These are phyloP conservation scores for Magnusiomyces tetraspermus DNA, from an alignment of 1,139 yeast species.

Conservation along the genomic window DNA sequence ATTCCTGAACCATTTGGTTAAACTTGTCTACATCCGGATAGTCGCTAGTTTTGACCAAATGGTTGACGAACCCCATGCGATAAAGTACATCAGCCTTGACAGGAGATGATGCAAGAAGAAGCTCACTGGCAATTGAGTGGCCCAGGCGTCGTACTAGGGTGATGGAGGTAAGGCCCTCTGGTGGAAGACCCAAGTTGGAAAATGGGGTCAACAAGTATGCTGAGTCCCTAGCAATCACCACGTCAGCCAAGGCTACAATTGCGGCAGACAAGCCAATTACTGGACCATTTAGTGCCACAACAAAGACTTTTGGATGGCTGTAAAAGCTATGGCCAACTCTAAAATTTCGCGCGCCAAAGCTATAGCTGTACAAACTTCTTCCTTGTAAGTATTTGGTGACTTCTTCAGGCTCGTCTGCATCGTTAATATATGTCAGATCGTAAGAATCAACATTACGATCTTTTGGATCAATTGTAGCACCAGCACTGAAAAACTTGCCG, in stretches of 20 bases:
- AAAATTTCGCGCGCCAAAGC: conserved; percentile 61
- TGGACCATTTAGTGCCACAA: conserved; percentile 78
- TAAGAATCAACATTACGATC: conserved; percentile 24
- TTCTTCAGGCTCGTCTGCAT: conserved; percentile 10
- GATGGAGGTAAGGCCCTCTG: conserved; percentile 72
- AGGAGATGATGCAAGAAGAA: conserved; percentile 60
- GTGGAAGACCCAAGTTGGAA: conserved; percentile 71
- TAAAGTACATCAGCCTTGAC: conserved; percentile 51
- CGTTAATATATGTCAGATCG: conserved; percentile 16
- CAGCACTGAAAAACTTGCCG: conserved; percentile 77
- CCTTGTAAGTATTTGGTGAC: not conserved
- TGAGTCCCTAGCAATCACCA: conserved; percentile 60
- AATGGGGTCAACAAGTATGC: conserved; percentile 66
- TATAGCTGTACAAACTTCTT: conserved; percentile 37
- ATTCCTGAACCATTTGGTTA: conserved; percentile 45
- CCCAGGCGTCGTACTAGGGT: conserved; percentile 66
- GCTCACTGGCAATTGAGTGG: conserved; percentile 63
- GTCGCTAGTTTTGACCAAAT: conserved; percentile 41
- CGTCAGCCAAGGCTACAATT: conserved; percentile 63
- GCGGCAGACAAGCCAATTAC: conserved; percentile 76
- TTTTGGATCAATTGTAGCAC: conserved; percentile 45
- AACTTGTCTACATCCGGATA: conserved; percentile 34
- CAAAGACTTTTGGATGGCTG: conserved; percentile 63
- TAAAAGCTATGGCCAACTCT: conserved; percentile 60
- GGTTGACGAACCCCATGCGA: conserved; percentile 54